These are phyloP conservation scores for Tylopilus vinaceipallidus DNA, from an alignment of 768 basidiomycete genomes.

Conservation along the genomic window DNA sequence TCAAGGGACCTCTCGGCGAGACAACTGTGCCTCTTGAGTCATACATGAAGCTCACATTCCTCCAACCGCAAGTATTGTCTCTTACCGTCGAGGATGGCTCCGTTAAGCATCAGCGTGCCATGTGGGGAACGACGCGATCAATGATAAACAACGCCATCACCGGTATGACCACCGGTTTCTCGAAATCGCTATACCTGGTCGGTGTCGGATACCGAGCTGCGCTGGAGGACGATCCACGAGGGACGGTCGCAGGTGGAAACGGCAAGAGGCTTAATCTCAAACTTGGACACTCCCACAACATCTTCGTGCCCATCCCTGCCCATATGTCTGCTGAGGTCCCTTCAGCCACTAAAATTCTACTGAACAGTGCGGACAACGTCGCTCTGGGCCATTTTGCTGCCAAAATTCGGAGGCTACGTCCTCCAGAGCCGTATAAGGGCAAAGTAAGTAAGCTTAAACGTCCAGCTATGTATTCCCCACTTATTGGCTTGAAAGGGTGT, in stretches of 20 bases:
- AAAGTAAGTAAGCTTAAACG: slow-evolving; percentile 70
- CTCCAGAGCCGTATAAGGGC: slow-evolving; percentile 96
- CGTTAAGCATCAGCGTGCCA: slow-evolving; percentile 74
- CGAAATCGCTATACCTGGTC: slow-evolving; percentile 80
- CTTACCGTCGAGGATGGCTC: slow-evolving; percentile 55
- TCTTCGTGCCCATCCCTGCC: slow-evolving; percentile 77
- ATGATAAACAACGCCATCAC: slow-evolving; percentile 86
- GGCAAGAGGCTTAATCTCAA: slow-evolving; percentile 83
- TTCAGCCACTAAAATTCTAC: slow-evolving; percentile 76
- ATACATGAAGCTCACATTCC: slow-evolving; percentile 41
- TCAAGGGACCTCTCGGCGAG: slow-evolving; percentile 58
- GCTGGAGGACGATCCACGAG: slow-evolving; percentile 77
- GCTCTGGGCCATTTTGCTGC: slow-evolving; percentile 85
- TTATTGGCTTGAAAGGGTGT: slow-evolving; percentile 60
- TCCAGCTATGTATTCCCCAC: not conserved
- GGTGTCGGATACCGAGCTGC: slow-evolving; percentile 93
- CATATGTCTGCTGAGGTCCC: slow-evolving; percentile 82
- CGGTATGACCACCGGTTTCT: slow-evolving; percentile 89
- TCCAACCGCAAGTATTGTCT: slow-evolving; percentile 32
- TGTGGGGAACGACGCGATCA: slow-evolving; percentile 95
- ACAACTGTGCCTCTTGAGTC: slow-evolving; percentile 47
- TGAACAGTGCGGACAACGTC: slow-evolving; percentile 88
- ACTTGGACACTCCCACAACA: slow-evolving; percentile 87
- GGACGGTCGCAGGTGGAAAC: slow-evolving; percentile 51
- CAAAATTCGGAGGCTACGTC: slow-evolving; percentile 75